Evolutionary conservation across 306 rosid genomes (phyloP), one percentile per base, ranked within the genome.

Genomic region (Acacia acuminata): DNA sequence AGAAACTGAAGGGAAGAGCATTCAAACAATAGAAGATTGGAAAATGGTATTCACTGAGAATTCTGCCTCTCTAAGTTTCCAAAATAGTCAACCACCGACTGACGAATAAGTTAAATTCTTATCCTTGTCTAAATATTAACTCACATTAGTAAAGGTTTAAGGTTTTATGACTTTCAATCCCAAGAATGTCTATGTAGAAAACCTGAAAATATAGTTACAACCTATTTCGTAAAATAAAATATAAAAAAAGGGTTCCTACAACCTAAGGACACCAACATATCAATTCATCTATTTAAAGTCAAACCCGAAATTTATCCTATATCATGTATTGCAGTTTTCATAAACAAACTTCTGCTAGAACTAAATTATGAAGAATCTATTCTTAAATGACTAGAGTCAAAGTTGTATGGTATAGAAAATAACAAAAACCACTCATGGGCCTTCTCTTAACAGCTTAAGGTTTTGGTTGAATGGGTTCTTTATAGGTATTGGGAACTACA

Each of bases 11-110:
- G 25, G 60, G 55, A 55, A 56, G 79, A 76, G 16, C 51, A 38
- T 50, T 70, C 45, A 69, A 34, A 32, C 48, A 51, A 68, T 19
- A 32, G 20, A 58, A 61, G 8, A 79, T 15, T 10, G 53, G 53
- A 71, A 76, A 22, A 76, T 56, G 65, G 53, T 16, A 42, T 68
- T 14, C 76, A 48, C 77, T 79, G 72, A 43, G 69, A 71, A 71
- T 44, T 71, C 67, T 69, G 22, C 24, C 61, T 20, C 24, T 53
- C 25, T 1, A 53, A 0, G 61, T 20, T 53, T 19, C 61, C 61
- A 53, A 53, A 53, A 53, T 53, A 66, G 43, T 22, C 22, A 53
- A 58, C 47, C 51, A 51, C 19, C 24, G 10, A 11, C 38, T 22
- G 38, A 42, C 1, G 38, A 17, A 71, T 8, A 12, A 8, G 20